Evolutionary conservation across 2,329 filamentous ascomycete genomes (phyloP), one percentile per base, ranked within the genome.

Genomic region (Hypoxylon sp.): DNA sequence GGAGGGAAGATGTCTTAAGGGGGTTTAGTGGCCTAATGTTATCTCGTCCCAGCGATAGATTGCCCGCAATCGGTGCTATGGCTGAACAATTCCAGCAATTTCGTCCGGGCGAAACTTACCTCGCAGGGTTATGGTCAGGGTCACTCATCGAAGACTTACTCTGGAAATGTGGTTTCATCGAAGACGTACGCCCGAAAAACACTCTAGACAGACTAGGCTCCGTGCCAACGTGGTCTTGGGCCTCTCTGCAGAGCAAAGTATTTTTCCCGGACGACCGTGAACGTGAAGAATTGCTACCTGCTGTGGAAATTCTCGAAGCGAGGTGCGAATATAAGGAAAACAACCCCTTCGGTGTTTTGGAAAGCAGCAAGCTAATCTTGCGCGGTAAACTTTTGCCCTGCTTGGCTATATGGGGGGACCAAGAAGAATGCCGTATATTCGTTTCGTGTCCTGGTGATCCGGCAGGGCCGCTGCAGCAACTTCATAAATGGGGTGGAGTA

Each of bases 151-250:
- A 17, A 20, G 62, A 61, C 25, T 2, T 65, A 8, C 8, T 56
- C 20, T 65, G 62, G 62, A 10, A n/a, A 11, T 55, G 61, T n/a
- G n/a, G 25, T 27, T 27, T 27, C 25, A 27, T 27, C 25, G 25
- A 27, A 3, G 25, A 27, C 1, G 25, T 27, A 27, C 25, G 25
- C 3, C 25, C 25, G 25, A 27, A 14, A n/a, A 1, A 27, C 5
- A 27, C 2, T 5, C 25, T 27, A 27, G 25, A 27, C 25, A 27
- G 25, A 27, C 5, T 53, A 58, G 6, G 14, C 37, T 27, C 27
- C 3, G 25, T 64, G 11, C 61, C 55, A 14, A 64, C 48, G 31
- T 64, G 62, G 62, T 59, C 55, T 3, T 55, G 62, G 62, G 55
- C 62, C 8, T 64, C 62, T 42, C 11, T 64, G 8, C 37, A 48